phyloP scores from a whole-genome alignment of 73 alveolate species.

The Stentor coeruleus region DNA sequence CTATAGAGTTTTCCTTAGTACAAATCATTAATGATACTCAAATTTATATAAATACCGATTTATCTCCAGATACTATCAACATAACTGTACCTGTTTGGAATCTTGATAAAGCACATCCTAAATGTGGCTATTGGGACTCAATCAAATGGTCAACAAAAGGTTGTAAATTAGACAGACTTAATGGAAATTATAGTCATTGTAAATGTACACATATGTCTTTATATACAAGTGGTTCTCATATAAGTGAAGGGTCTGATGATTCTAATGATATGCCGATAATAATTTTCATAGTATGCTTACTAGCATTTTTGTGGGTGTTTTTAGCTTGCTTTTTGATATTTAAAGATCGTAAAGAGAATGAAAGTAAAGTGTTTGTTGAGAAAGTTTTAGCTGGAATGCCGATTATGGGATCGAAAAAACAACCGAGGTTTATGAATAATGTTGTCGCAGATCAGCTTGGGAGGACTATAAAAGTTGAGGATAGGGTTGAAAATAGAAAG shows the following conservation, averaged over 20 bases:
- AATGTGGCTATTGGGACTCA: background rate
- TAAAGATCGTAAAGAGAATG: background rate
- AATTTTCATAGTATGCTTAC: background rate
- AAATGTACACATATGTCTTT: conserved; percentile 10
- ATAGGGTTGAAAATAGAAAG: too few relatives aligned
- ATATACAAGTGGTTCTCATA: conserved; percentile 2
- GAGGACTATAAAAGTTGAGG: background rate
- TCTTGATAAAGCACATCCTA: background rate
- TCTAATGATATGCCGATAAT: background rate
- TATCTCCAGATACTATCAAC: background rate
- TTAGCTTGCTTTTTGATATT: background rate
- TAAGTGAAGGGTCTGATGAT: background rate
- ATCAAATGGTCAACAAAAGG: background rate
- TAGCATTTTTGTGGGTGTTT: background rate
- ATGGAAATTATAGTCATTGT: background rate
- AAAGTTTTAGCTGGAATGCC: background rate
- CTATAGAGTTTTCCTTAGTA: background rate
- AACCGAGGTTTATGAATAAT: background rate
- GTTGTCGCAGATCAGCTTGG: background rate
- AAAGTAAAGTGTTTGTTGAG: background rate
- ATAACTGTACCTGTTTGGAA: background rate
- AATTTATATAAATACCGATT: too few relatives aligned
- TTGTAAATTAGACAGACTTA: background rate
- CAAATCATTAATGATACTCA: background rate
- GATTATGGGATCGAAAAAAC: background rate